Percentiles rank a stretch among this genome's conserved stretches.
These are phyloP conservation scores for Tympanopsis confertula DNA, from an alignment of 2,329 filamentous ascomycete genomes.

Conservation along the genomic window DNA sequence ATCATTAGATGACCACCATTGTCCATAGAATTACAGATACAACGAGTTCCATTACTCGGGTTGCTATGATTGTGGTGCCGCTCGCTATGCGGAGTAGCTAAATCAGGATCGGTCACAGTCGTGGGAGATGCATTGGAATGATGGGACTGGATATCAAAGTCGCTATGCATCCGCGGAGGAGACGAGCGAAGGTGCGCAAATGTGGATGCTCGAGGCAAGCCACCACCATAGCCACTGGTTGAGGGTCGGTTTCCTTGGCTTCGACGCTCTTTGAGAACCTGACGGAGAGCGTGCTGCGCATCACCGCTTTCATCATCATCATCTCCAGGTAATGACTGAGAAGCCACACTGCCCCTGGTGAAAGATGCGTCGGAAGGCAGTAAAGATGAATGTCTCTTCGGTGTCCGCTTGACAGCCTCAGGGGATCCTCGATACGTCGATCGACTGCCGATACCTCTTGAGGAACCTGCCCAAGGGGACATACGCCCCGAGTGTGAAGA, in stretches of 20 bases:
- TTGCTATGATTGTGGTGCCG: too few relatives aligned
- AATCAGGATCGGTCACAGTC: conserved; percentile 36
- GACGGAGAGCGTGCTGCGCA: conserved; percentile 31
- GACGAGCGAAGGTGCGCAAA: conserved; percentile 23
- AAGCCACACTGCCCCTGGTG: not conserved
- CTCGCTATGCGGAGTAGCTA: conserved; percentile 30
- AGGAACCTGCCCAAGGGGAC: conserved; percentile 25
- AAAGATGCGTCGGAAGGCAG: not conserved
- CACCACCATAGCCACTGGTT: conserved; percentile 13
- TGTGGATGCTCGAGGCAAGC: conserved; percentile 14
- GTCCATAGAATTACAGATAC: conserved; percentile 41
- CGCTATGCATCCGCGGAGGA: conserved; percentile 21
- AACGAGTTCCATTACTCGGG: conserved; percentile 36
- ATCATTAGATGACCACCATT: conserved; percentile 44
- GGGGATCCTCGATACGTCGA: not conserved
- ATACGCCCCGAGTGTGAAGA: conserved; percentile 24
- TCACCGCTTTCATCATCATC: conserved; percentile 19
- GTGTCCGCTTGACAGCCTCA: not conserved
- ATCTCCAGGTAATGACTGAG: conserved; percentile 11
- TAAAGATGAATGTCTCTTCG: not conserved
- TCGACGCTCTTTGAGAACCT: conserved; percentile 22
- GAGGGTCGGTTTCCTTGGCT: conserved; percentile 4
- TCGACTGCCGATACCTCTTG: conserved; percentile 12
- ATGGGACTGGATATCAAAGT: conserved; percentile 20
- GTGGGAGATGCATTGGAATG: conserved; percentile 33